Base-by-base conservation (phyloP, 75 land plant genomes). In the Cunninghamia lanceolata region DNA sequence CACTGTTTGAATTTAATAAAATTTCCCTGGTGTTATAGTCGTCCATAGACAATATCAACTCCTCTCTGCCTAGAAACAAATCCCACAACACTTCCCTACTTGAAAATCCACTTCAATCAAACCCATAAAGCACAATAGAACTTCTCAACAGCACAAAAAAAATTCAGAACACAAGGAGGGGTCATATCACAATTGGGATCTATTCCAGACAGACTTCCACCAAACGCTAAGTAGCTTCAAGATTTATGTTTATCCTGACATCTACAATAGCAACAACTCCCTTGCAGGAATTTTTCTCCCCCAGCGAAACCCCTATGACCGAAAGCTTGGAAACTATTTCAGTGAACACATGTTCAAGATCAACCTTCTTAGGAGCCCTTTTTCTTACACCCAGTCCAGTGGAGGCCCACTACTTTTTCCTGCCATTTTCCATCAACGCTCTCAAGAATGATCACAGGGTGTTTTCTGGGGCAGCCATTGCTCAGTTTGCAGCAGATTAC, bases 261-360 rank as follows among this genome's bases (percentile, higher is more conserved):
- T 59, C 40, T 78, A 30, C 52, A 74, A 40, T 9, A 40, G 50
- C 76, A 28, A 84, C 28, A 13, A 40, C 28, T 78, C 87, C 21
- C 79, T 88, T 45, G 85, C 86, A 34, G 25, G n/a, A 3, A 83
- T 88, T 73, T 90, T 90, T 83, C 85, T 86, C 34, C 89, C 91
- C 15, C 80, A 88, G 42, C 84, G 74, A 19, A 70, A 88, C 76
- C 89, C 92, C 3, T 80, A 47, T 35, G 47, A 90, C 50, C 91
- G 88, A 2, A 92, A 87, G 83, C 86, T 88, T 1, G 92, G 90
- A 21, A 92, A 92, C 86, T 90, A 88, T 47, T 89, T 85, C 87
- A 92, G 93, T 71, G 93, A 92, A 80, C 93, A 92, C 88, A 91
- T 91, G 88, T 92, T 92, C 84, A 92, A 92, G 85, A 43, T 90